Base-by-base conservation (phyloP, 2,329 filamentous ascomycete genomes). In the Penicillium sp. region DNA sequence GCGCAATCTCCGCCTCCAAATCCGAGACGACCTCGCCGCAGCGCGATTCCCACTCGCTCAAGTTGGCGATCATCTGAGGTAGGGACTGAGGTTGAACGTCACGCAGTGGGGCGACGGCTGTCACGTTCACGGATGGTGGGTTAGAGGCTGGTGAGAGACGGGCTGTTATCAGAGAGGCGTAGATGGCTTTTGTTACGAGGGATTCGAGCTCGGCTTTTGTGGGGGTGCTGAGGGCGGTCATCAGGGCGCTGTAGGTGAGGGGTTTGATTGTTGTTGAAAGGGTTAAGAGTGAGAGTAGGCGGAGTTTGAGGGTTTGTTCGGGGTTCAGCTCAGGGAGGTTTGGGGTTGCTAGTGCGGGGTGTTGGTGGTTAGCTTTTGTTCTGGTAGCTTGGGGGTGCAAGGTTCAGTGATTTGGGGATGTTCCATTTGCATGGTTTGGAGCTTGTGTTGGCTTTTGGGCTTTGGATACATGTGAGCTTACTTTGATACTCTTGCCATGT, bases 101-200 rank as follows among this genome's bases (percentile, higher is more conserved):
- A 21, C 94, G 91, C 2, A 97, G 84, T 0, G 94, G 89, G 0
- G 92, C 86, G 33, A 97, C 86, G 59, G 89, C 88, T 50, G 87
- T 88, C 53, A 97, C 86, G 69, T 88, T 84, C 23, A 97, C 88
- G 59, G 84, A 82, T 34, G 88, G 85, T 54, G 87, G 82, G 57
- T 85, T 84, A 4, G 92, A 91, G 70, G 97, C 90, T 4, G 94
- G 92, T 71, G 96, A 92, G 55, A 99, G 87, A 40, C 90, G 92
- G 7, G 88, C 93, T 39, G 84, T 83, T 48, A 99, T 78, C 2
- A 99, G 84, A 40, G 89, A 90, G 6, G 89, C 86, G 78, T 97
- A 97, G 70, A 97, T 89, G 66, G 92, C 89, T 38, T 87, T 86
- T 65, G 93, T 94, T 65, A 97, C 86, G 59, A 97, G 84, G 63